A percentile compares a stretch with the other conserved stretches of the same genome.
These are phyloP conservation scores for Sindora glabra DNA, from an alignment of 306 rosid species.

Conservation along the genomic window DNA sequence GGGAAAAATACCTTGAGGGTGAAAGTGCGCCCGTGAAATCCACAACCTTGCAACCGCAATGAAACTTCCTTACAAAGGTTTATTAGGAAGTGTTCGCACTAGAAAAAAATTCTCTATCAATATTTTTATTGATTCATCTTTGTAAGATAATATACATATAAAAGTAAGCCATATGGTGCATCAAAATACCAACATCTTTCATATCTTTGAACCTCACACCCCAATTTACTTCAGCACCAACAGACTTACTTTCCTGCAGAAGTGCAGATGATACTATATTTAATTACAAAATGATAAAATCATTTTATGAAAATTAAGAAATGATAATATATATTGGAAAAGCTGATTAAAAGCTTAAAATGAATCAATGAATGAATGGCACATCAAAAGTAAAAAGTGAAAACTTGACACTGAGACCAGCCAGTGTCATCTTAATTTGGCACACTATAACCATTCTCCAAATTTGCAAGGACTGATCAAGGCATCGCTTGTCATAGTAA, in stretches of 20 bases:
- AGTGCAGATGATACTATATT: slow-evolving; percentile 19
- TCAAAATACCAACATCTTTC: slow-evolving; percentile 60
- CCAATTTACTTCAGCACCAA: slow-evolving; percentile 98
- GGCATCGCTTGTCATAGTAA: background rate
- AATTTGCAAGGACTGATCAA: background rate
- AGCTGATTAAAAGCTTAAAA: background rate
- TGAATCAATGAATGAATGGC: background rate
- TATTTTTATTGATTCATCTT: slow-evolving; percentile 13
- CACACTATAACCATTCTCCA: background rate
- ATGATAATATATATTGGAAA: background rate
- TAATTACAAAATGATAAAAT: too few relatives aligned
- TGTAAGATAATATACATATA: background rate
- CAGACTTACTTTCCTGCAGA: slow-evolving; percentile 75
- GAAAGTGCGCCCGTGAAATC: slow-evolving; percentile 71
- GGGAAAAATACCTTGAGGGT: slow-evolving; percentile 62
- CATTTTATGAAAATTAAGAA: too few relatives aligned
- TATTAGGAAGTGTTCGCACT: slow-evolving; percentile 69
- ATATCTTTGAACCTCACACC: slow-evolving; percentile 83
- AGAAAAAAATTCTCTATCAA: slow-evolving; percentile 31
- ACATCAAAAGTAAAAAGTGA: background rate
- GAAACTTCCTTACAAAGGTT: slow-evolving; percentile 90
- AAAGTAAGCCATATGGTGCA: slow-evolving; percentile 7
- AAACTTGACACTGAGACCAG: background rate
- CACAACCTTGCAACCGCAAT: slow-evolving; percentile 68
- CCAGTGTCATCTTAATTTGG: background rate